Base-by-base conservation (phyloP, 2,329 filamentous ascomycete genomes). In the Beauveria rudraprayagi region DNA sequence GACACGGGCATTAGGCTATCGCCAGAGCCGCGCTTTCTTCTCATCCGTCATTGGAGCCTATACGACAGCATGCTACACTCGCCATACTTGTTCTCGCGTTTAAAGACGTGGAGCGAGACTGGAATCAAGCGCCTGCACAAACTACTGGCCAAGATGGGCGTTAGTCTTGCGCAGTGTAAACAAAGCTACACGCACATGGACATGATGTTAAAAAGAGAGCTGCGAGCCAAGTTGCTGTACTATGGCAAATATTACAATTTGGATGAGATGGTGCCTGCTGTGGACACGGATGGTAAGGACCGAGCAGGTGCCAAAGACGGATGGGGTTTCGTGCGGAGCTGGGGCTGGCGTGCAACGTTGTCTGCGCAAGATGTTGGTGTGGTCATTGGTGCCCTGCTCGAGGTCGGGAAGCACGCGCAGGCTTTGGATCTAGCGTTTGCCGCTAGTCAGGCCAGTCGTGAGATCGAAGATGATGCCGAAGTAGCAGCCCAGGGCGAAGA, bases 31-130 rank as follows among this genome's bases (percentile, higher is more conserved):
- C 89, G 90, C 46, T 96, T 99, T 67, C 82, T 97, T 28, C 83
- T 99, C 0, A 90, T 97, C 58, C 83, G 94, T 40, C 94, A 99
- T 72, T 99, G 94, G 94, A 96, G 91, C 67, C 79, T 99, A 16
- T 97, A 97, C 73, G 94, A 99, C 70, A 96, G 92, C 72, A 97
- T 99, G 94, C 82, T 97, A 14, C 94, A 99, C 72, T 97, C 92
- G 0, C 92, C 93, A 0, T 97, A 97, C 70, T 83, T 99, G 5
- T 93, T 95, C 63, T 91, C 93, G 3, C 85, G 91, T 37, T 81
- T 99, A 51, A 93, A 95, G 73, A 92, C 96, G 52, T 99, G 94
- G 93, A 95, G 88, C 63, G 94, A 97, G 64, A 84, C 83, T 56
- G 94, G 94, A 3, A 83, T 90, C 58, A 96, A 95, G 72, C 85